Conservation (phyloP, 2,329 filamentous ascomycete species). For the Trichoderma arundinaceum region DNA sequence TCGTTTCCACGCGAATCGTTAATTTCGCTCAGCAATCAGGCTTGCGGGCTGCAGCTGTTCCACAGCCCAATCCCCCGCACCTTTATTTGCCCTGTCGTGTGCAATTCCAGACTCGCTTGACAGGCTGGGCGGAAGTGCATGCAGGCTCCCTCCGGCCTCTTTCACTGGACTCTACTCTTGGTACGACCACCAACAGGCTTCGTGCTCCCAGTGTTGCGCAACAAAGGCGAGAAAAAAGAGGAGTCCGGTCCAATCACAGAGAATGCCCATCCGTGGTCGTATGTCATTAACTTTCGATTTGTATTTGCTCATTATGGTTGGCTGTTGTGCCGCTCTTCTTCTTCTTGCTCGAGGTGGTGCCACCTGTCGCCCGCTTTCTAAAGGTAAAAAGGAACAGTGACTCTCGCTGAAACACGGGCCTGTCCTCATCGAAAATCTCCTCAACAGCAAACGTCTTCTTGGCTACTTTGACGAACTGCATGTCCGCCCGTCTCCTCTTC, state of each 20-base stretch:
- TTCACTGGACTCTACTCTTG: slow-evolving; percentile 7
- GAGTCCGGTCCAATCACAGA: neutral
- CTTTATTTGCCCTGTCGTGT: slow-evolving; percentile 4
- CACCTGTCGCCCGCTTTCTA: slow-evolving; percentile 46
- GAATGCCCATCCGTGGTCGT: neutral
- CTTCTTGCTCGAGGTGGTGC: slow-evolving; percentile 31
- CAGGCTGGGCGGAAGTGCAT: slow-evolving; percentile 12
- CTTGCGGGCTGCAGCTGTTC: slow-evolving; percentile 1
- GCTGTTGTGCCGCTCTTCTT: slow-evolving; percentile 31
- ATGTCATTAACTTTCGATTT: slow-evolving; percentile 24
- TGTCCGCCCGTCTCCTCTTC: slow-evolving; percentile 81
- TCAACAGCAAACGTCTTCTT: slow-evolving; percentile 69
- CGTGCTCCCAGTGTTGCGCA: slow-evolving; percentile 3
- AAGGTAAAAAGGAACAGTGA: slow-evolving; percentile 67
- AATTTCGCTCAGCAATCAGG: slow-evolving; percentile 20
- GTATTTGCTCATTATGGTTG: slow-evolving; percentile 13
- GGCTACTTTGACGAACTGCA: slow-evolving; percentile 74
- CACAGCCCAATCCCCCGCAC: slow-evolving; percentile 17
- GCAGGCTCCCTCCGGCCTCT: slow-evolving; percentile 23
- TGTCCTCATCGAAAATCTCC: slow-evolving; percentile 67
- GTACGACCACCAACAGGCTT: neutral
- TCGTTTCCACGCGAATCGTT: slow-evolving; percentile 11
- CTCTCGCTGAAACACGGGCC: slow-evolving; percentile 61
- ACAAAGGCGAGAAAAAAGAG: neutral
- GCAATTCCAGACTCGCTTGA: neutral